phyloP scores from a whole-genome alignment of 1,284 basidiomycete genomes.

The Moesziomyces sp. region DNA sequence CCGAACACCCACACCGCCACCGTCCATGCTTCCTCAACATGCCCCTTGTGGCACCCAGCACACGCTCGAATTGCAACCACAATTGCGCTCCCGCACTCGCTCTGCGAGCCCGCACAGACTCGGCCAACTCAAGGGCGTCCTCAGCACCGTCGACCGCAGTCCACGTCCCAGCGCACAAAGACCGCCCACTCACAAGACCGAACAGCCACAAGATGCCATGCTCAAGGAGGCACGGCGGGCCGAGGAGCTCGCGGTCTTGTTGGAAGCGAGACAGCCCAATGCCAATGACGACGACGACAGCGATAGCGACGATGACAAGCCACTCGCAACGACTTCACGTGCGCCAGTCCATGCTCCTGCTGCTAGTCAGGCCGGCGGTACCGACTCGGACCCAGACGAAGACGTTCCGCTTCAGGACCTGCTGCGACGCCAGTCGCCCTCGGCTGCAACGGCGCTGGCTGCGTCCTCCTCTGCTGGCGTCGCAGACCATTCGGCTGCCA shows the following conservation, averaged over 20 bases:
- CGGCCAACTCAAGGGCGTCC: conserved; percentile 7
- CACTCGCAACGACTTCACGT: neutral
- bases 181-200: neutral
- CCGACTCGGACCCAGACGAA: conserved; percentile 34
- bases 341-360: neutral
- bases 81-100: neutral
- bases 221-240: conserved; percentile 24
- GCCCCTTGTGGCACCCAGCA: no score
- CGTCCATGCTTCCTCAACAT: neutral
- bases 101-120: conserved; percentile 5
- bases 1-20: conserved; percentile 14
- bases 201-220: neutral
- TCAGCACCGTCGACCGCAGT: neutral
- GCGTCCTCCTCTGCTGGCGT: neutral
- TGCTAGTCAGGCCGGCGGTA: conserved; percentile 3
- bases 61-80: neutral
- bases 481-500: conserved; percentile 6
- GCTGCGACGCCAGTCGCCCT: conserved; percentile 15
- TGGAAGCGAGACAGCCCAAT: conserved; percentile 7
- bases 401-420: conserved; percentile 35
- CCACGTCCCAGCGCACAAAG: neutral
- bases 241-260: conserved; percentile 11
- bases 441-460: neutral
- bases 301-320: conserved; percentile 21
- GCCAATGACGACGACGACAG: conserved; percentile 8